phyloP scores from a whole-genome alignment of 2,329 filamentous ascomycete genomes.

The Pleomassaria siparia region DNA sequence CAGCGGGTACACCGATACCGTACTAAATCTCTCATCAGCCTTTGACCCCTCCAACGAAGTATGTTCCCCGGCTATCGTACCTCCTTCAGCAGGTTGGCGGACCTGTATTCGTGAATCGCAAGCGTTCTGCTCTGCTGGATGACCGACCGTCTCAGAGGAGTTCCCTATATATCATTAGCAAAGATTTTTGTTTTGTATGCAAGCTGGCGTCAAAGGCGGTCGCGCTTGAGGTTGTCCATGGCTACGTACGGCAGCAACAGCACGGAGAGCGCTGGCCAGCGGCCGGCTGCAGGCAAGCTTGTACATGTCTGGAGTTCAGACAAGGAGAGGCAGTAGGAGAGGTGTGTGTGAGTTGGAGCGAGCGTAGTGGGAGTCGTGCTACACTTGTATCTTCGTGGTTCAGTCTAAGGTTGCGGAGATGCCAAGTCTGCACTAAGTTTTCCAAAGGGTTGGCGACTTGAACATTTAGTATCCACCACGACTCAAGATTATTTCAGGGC shows the following conservation, averaged over 20 bases:
- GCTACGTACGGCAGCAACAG: conserved; percentile 70
- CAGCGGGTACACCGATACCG: conserved; percentile 90
- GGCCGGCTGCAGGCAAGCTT: conserved; percentile 76
- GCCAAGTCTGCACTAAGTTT: conserved; percentile 34
- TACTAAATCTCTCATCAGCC: conserved; percentile 62
- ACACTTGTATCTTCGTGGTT: conserved; percentile 27
- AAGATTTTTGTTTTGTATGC: conserved; percentile 23
- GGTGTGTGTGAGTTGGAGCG: conserved; percentile 15
- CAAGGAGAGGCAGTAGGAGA: conserved; percentile 20
- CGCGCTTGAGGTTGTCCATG: conserved; percentile 15
- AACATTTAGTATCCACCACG: conserved; percentile 18
- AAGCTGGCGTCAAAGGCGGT: conserved; percentile 36
- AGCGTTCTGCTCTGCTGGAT: conserved; percentile 83
- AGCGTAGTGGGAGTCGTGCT: conserved; percentile 15
- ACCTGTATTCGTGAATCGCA: conserved; percentile 98
- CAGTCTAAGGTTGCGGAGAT: conserved; percentile 36
- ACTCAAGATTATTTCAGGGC: conserved; percentile 8
- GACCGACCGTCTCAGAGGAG: conserved; percentile 57
- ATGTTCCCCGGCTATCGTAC: conserved; percentile 43
- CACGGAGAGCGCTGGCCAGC: conserved; percentile 76
- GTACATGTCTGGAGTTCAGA: conserved; percentile 66
- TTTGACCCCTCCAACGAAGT: conserved; percentile 9
- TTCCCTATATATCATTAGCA: conserved; percentile 53
- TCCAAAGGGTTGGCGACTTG: conserved; percentile 15
- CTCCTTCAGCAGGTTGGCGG: conserved; percentile 80